Evolutionary conservation across 192 early-diverging fungal species (phyloP).

Genomic region (Piromyces sp.): DNA sequence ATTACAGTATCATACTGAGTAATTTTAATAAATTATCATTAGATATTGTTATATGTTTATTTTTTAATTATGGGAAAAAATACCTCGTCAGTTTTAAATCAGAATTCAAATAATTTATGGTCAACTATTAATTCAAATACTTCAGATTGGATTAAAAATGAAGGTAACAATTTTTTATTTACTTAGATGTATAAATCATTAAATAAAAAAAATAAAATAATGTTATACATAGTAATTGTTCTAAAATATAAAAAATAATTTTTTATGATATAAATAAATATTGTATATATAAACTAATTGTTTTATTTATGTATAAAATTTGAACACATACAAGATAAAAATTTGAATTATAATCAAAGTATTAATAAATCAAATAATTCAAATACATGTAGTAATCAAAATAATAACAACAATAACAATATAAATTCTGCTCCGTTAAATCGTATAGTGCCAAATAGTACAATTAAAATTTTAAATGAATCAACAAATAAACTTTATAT

Average conservation of each 20-base stretch:
- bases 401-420: not conserved
- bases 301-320: too few species aligned
- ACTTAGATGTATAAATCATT: too few species aligned
- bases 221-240: too few species aligned
- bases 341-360: not conserved
- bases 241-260: too few species aligned
- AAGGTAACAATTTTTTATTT: not conserved
- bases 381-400: not conserved
- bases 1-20: too few species aligned
- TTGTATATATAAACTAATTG: too few species aligned
- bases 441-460: not conserved
- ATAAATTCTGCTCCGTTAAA: not conserved
- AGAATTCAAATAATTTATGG: not conserved
- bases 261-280: too few species aligned
- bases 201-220: too few species aligned
- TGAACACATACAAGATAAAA: not conserved
- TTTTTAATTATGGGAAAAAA: not conserved
- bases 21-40: too few species aligned
- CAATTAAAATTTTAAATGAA: not conserved
- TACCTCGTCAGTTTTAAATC: not conserved
- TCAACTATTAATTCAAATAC: not conserved
- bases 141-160: not conserved
- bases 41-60: not conserved
- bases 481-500: not conserved
- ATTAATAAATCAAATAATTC: not conserved